Evolutionary conservation across 805 yeast genomes (phyloP), one percentile per base, ranked within the genome.

Genomic region (Metschnikowia colocasiae): DNA sequence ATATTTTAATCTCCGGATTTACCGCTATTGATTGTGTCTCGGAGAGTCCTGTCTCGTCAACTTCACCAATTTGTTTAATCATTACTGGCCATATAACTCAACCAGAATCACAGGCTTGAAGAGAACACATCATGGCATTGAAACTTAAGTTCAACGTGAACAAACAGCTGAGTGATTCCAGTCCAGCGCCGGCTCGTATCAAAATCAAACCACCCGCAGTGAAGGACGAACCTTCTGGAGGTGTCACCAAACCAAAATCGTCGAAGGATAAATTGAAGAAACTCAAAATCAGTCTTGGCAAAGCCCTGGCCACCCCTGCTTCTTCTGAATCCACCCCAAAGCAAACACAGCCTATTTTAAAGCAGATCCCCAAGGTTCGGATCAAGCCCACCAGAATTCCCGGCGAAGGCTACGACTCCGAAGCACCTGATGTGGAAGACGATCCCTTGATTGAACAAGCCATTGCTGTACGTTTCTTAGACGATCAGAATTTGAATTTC

Each of bases 401-500:
- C 0, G 96, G 96, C 4, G 97, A 92, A 57, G 98, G 98, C 1
- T 92, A 92, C 64, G 99, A 92, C 61, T 85, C 96, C 2, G 98
- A 92, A 59, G 97, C 95, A 16, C 95, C 97, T 0, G 98, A 92
- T 55, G 72, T 88, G 22, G 99, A 94, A 62, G 97, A 90, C 50
- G 97, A 94, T 60, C 98, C 99, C 1, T 68, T 89, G 51, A 71
- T 89, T 7, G 98, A 94, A 60, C 95, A 88, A 54, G 96, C 94
- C 0, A 74, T 94, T 1, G 74, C 90, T 1, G 63, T 94, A 36
- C 74, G 99, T 46, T 82, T 92, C 68, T 54, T 83, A n/a, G 75
- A 79, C 55, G 88, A 83, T 49, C 73, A 77, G 8, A 84, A 85
- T 47, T 65, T 87, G 31, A 96, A 87, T 47, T 80, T 79, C 50